phyloP scores from a whole-genome alignment of 768 basidiomycete genomes.

The Dioszegia crocea region DNA sequence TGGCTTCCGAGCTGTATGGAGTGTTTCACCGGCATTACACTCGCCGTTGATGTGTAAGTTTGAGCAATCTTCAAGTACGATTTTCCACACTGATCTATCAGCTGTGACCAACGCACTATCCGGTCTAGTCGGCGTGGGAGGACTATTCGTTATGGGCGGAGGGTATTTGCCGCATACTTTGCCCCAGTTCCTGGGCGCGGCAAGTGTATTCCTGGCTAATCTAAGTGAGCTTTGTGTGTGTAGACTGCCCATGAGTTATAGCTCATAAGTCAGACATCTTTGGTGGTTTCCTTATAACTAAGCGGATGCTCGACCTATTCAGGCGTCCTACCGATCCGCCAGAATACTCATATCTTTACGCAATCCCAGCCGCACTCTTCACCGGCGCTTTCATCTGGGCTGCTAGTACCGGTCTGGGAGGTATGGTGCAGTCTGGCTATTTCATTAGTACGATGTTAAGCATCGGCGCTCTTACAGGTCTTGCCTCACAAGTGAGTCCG shows the following conservation, averaged over 20 bases:
- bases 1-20: conserved; percentile 86
- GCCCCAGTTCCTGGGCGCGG: conserved; percentile 71
- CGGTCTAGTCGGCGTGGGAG: conserved; percentile 79
- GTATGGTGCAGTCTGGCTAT: conserved; percentile 83
- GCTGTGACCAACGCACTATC: conserved; percentile 83
- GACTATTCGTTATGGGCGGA: conserved; percentile 86
- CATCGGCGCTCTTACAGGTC: conserved; percentile 78
- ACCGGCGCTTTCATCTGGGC: conserved; percentile 77
- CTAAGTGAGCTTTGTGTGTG: conserved; percentile 53
- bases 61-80: neutral
- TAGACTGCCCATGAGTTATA: neutral
- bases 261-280: conserved; percentile 57
- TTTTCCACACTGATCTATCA: neutral
- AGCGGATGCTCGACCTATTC: conserved; percentile 91
- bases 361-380: conserved; percentile 72
- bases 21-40: conserved; percentile 79
- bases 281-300: conserved; percentile 83
- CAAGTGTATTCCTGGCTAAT: conserved; percentile 80
- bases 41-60: conserved; percentile 71
- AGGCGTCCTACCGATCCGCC: conserved; percentile 81
- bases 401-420: conserved; percentile 76
- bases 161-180: conserved; percentile 75
- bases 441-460: conserved; percentile 79
- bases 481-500: conserved; percentile 55
- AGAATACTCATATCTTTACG: conserved; percentile 79